Evolutionary conservation across 345 rosid species (phyloP).

Genomic region (Nephelium lappaceum): DNA sequence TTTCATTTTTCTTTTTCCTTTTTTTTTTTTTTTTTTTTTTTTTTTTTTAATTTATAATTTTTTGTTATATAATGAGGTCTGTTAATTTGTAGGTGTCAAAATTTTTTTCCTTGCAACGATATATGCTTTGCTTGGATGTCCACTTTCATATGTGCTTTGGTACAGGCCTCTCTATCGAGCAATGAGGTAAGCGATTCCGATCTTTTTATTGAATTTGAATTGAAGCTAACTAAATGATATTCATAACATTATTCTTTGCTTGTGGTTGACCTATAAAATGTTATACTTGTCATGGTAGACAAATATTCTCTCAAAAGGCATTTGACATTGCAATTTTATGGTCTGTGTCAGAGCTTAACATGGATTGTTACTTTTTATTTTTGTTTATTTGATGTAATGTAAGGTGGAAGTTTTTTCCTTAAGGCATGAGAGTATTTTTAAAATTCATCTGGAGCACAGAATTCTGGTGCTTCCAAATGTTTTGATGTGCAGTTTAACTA

Average conservation of each 20-base stretch:
- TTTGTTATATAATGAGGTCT: slow-evolving; percentile 23
- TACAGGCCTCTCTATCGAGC: slow-evolving; percentile 98
- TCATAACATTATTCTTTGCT: neutral
- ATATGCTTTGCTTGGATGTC: slow-evolving; percentile 82
- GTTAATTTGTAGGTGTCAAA: slow-evolving; percentile 64
- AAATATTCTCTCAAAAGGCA: neutral
- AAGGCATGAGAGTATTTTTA: neutral
- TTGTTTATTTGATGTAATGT: neutral
- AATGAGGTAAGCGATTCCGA: slow-evolving; percentile 62
- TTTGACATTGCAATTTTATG: neutral
- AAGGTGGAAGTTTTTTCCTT: neutral
- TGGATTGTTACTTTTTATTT: neutral
- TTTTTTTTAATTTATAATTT: neutral
- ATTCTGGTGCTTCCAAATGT: neutral
- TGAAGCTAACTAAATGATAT: neutral
- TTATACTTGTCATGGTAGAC: neutral
- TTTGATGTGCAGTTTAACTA: neutral
- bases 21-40: neutral
- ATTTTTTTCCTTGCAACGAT: slow-evolving; percentile 89
- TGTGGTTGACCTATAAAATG: neutral
- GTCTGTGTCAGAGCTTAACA: neutral
- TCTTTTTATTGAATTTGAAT: slow-evolving; percentile 5
- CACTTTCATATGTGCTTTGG: slow-evolving; percentile 92
- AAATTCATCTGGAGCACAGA: neutral
- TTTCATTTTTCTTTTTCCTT: slow-evolving; percentile 15